Evolutionary conservation across 1,139 yeast species (phyloP).

Genomic region (Scheffersomyces stambukii): DNA sequence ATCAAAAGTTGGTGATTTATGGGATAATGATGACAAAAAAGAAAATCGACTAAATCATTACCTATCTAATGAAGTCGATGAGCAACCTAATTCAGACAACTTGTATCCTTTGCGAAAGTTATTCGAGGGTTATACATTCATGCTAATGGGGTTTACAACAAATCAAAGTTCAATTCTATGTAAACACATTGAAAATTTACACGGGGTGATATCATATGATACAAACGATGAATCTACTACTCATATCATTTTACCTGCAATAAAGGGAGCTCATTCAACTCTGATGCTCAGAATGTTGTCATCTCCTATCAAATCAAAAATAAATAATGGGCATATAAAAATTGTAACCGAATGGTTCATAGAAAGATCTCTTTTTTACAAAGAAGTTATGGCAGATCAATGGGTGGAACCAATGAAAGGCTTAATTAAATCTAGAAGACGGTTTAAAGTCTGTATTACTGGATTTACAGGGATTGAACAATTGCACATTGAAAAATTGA

Average conservation of each 20-base stretch:
- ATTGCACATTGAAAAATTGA: slow-evolving; percentile 65
- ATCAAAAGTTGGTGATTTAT: slow-evolving; percentile 18
- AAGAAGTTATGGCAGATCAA: slow-evolving; percentile 49
- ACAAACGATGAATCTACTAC: slow-evolving; percentile 23
- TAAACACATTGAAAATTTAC: slow-evolving; percentile 37
- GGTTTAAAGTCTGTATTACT: slow-evolving; percentile 57
- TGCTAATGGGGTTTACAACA: slow-evolving; percentile 34
- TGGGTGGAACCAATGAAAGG: slow-evolving; percentile 68
- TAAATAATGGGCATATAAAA: slow-evolving; percentile 20
- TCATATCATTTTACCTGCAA: slow-evolving; percentile 41
- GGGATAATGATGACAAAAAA: slow-evolving; percentile 26
- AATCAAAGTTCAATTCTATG: slow-evolving; percentile 27
- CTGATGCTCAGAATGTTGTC: slow-evolving; percentile 25
- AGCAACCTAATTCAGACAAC: no score
- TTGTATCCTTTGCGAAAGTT: slow-evolving; percentile 10
- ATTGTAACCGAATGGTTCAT: slow-evolving; percentile 80
- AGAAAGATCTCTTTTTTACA: slow-evolving; percentile 71
- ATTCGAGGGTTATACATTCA: slow-evolving; percentile 34
- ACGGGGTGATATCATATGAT: slow-evolving; percentile 32
- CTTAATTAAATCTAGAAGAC: slow-evolving; percentile 25
- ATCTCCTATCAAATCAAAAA: slow-evolving; percentile 14
- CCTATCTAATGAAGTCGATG: no score
- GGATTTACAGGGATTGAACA: slow-evolving; percentile 86
- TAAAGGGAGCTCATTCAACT: slow-evolving; percentile 24
- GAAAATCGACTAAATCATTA: no score